phyloP scores from a whole-genome alignment of 345 rosid species.

The Aurinia saxatilis region DNA sequence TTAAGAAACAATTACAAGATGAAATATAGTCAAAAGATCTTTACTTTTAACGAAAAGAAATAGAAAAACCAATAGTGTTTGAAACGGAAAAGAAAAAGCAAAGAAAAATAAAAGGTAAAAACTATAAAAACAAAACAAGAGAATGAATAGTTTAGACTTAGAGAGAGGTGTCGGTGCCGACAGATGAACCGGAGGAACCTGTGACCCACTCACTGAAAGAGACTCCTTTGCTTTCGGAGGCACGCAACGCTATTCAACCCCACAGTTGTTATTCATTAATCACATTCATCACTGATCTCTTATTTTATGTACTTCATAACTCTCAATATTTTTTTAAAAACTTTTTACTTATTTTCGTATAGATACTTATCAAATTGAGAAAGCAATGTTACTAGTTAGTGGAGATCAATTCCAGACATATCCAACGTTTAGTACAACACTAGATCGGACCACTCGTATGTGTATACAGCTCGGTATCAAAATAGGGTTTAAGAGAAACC shows the following conservation, averaged over 20 bases:
- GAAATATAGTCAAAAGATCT: background rate
- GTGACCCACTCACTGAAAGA: slow-evolving; percentile 24
- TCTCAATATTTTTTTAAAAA: background rate
- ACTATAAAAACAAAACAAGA: background rate
- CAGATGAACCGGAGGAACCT: slow-evolving; percentile 25
- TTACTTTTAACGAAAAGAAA: background rate
- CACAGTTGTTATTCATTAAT: slow-evolving; percentile 11
- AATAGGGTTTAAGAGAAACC: background rate
- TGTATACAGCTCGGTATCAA: background rate
- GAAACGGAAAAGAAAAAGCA: background rate
- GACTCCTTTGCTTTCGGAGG: slow-evolving; percentile 26
- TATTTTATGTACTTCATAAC: background rate
- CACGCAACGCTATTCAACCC: slow-evolving; percentile 26
- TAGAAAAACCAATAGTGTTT: background rate
- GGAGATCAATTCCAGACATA: background rate
- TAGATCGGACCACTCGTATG: background rate
- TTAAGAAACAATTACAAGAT: background rate
- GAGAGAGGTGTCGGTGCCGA: slow-evolving; percentile 33
- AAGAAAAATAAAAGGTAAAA: background rate
- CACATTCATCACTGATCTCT: background rate
- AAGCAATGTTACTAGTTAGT: background rate
- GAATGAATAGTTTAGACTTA: background rate
- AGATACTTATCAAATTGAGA: background rate
- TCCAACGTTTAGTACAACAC: too few species aligned
- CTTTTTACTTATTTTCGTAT: too few species aligned